Evolutionary conservation across 306 rosid species (phyloP).

Genomic region (Pterocarpus macrocarpus): DNA sequence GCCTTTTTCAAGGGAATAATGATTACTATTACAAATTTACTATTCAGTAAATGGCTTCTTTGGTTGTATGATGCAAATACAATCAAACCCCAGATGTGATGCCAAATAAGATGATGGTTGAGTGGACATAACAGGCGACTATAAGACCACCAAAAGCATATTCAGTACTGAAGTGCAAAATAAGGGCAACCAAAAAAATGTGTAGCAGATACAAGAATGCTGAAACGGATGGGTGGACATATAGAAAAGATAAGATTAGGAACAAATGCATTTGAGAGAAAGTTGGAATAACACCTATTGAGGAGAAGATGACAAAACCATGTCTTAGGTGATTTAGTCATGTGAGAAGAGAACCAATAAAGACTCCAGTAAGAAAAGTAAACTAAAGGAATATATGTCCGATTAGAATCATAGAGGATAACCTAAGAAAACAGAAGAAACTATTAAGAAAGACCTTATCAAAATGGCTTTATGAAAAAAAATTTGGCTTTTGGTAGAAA

Average conservation of each 20-base stretch:
- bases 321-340: neutral
- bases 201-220: neutral
- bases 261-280: neutral
- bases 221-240: neutral
- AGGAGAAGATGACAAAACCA: neutral
- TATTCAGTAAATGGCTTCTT: neutral
- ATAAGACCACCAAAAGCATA: neutral
- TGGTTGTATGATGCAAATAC: neutral
- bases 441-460: neutral
- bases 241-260: neutral
- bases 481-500: neutral
- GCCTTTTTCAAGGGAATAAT: neutral
- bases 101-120: neutral
- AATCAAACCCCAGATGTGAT: neutral
- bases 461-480: neutral
- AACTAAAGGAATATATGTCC: neutral
- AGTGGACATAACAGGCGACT: neutral
- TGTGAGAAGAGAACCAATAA: neutral
- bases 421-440: neutral
- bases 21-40: neutral
- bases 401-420: neutral
- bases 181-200: neutral
- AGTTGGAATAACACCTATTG: neutral
- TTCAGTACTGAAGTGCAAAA: neutral
- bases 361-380: neutral